A percentile compares a stretch with the other conserved stretches of the same genome.
These are phyloP conservation scores for Dryadomyces sulphureus DNA, from an alignment of 2,329 filamentous ascomycete species.

Conservation along the genomic window DNA sequence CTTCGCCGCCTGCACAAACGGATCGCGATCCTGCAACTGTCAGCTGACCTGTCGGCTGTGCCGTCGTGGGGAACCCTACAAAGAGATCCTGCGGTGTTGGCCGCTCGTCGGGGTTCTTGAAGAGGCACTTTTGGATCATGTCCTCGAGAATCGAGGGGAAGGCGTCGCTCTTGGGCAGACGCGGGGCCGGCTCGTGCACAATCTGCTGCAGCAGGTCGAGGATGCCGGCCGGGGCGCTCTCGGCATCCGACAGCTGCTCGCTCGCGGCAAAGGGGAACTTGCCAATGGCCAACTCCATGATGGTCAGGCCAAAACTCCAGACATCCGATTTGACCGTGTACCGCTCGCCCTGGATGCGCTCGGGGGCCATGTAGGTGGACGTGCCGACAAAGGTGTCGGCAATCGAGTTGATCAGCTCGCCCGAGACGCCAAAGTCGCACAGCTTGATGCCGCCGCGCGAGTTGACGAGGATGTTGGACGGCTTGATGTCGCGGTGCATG, in stretches of 20 bases:
- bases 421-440: slow-evolving; percentile 97
- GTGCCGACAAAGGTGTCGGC: slow-evolving; percentile 97
- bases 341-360: slow-evolving; percentile 90
- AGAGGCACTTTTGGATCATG: slow-evolving; percentile 91
- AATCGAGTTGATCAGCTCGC: slow-evolving; percentile 93
- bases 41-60: too few species aligned
- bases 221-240: slow-evolving; percentile 82
- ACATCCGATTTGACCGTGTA: slow-evolving; percentile 98
- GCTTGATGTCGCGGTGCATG: slow-evolving; percentile 98
- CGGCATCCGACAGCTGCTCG: slow-evolving; percentile 54
- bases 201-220: slow-evolving; percentile 93
- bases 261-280: slow-evolving; percentile 85
- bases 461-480: slow-evolving; percentile 94
- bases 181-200: slow-evolving; percentile 88
- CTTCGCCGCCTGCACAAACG: slow-evolving; percentile 92
- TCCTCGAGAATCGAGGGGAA: slow-evolving; percentile 92
- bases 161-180: slow-evolving; percentile 88
- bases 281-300: slow-evolving; percentile 96
- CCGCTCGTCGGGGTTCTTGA: slow-evolving; percentile 75
- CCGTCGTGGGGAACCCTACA: too few species aligned
- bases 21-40: slow-evolving; percentile 59
- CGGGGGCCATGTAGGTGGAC: slow-evolving; percentile 97
- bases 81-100: slow-evolving; percentile 90
- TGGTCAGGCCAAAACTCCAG: slow-evolving; percentile 88
- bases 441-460: slow-evolving; percentile 90